phyloP scores from a whole-genome alignment of 306 rosid species.

The Vigna angularis region DNA sequence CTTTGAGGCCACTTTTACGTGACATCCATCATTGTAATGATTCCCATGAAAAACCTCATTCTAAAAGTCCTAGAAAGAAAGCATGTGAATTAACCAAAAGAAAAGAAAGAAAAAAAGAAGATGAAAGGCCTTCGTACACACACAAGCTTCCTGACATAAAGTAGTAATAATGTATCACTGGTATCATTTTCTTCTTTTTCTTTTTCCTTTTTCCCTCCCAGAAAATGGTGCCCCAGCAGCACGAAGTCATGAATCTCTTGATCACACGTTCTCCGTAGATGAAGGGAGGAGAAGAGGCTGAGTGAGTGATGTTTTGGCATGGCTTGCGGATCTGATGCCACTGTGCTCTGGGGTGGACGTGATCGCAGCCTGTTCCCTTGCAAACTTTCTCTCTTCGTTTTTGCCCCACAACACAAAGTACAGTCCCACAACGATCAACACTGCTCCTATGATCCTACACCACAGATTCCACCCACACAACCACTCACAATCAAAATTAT shows the following conservation, averaged over 20 bases:
- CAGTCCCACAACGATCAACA: conserved; percentile 76
- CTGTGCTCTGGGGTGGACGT: conserved; percentile 64
- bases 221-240: conserved; percentile 38
- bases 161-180: conserved; percentile 47
- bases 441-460: conserved; percentile 92
- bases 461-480: conserved; percentile 26
- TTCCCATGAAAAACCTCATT: conserved; percentile 48
- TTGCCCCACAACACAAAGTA: conserved; percentile 95
- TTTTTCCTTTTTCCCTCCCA: neutral
- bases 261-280: conserved; percentile 83
- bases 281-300: conserved; percentile 93
- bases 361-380: conserved; percentile 58
- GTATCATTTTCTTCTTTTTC: conserved; percentile 15
- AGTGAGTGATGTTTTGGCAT: conserved; percentile 67
- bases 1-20: conserved; percentile 48
- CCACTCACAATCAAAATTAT: too few species aligned
- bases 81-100: conserved; percentile 47
- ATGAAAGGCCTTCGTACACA: conserved; percentile 51
- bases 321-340: conserved; percentile 58
- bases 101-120: neutral
- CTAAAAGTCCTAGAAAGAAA: conserved; percentile 54
- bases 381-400: conserved; percentile 80
- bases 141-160: conserved; percentile 69
- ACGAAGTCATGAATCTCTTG: conserved; percentile 41
- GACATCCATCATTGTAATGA: conserved; percentile 60